Base-by-base conservation (phyloP, 2,329 filamentous ascomycete species). In the Thelonectria rubi region DNA sequence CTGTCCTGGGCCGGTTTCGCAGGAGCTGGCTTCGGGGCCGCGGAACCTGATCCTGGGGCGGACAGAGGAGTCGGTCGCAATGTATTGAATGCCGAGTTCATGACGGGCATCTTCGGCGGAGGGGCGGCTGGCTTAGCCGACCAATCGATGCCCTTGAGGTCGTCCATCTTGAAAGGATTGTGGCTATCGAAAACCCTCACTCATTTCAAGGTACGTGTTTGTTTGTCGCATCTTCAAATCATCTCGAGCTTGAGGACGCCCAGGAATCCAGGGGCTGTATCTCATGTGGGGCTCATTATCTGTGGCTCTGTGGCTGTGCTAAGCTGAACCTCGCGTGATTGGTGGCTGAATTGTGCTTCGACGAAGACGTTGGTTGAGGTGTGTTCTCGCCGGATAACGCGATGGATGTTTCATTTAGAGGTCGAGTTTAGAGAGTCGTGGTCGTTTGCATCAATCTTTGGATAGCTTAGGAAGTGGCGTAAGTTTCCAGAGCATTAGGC, bases 1-100 rank as follows among this genome's bases (percentile, higher is more conserved):
- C 90, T 93, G 73, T 95, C 92, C 48, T 84, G 78, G 6, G 85
- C 77, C 37, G 88, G 72, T 68, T 85, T 91, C 4, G 78, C 60
- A 2, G 79, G 67, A 12, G 82, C 77, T 3, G 73, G 76, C 65
- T 80, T 88, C 75, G 75, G 76, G 60, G 66, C 77, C 54, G 78
- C 73, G 37, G 62, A 66, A 5, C 81, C 81, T 15, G 82, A 82
- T 6, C 73, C 78, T 54, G 85, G 83, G 9, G 78, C 69, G 5
- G 85, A 84, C 42, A 87, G 71, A 17, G 87, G 86, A 14, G 84
- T 85, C 66, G 85, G 84, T 62, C 81, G 85, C 59, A 88, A 77
- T 3, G 83, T 77, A 49, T 80, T 78, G 71, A 81, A 87, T 46
- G 78, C 74, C 62, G 79, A 72, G 69, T 80, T 81, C 73, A 79